phyloP scores from a whole-genome alignment of 176 grass and related monocot genomes.

The Stipa capillata region DNA sequence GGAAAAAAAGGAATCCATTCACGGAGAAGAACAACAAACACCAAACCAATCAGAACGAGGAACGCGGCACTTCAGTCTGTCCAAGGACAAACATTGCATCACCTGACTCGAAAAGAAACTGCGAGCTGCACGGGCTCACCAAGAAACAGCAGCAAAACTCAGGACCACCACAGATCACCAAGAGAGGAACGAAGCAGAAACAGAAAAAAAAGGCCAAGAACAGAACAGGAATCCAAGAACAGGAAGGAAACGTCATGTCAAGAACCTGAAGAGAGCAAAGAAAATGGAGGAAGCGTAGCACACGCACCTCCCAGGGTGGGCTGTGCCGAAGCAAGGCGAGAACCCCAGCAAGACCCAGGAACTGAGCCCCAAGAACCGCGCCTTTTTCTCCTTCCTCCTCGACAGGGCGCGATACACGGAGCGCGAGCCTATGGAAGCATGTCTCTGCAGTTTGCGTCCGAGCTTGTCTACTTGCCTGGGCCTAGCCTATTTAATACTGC shows the following conservation, averaged over 20 bases:
- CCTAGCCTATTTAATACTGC: constrained; percentile 21
- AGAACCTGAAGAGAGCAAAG: neutral
- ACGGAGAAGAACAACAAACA: neutral
- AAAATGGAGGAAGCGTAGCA: neutral
- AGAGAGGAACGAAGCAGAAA: neutral
- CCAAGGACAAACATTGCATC: neutral
- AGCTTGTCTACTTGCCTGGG: neutral
- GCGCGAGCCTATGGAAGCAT: neutral
- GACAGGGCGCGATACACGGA: neutral
- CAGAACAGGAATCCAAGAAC: neutral
- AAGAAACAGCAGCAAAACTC: neutral
- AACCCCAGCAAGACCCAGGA: constrained; percentile 16
- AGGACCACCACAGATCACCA: neutral
- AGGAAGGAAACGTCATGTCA: neutral
- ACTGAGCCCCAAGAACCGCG: neutral
- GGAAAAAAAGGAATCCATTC: neutral
- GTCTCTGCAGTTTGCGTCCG: neutral
- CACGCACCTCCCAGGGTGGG: constrained; percentile 7
- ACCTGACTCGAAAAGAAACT: neutral
- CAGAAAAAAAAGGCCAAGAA: neutral
- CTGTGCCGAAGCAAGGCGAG: too few species aligned
- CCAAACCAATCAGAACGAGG: neutral
- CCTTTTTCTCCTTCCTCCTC: neutral
- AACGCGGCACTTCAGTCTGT: neutral
- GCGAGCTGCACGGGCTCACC: neutral